phyloP scores from a whole-genome alignment of 1,139 yeast species.

The Saccharomyces pastorianus region DNA sequence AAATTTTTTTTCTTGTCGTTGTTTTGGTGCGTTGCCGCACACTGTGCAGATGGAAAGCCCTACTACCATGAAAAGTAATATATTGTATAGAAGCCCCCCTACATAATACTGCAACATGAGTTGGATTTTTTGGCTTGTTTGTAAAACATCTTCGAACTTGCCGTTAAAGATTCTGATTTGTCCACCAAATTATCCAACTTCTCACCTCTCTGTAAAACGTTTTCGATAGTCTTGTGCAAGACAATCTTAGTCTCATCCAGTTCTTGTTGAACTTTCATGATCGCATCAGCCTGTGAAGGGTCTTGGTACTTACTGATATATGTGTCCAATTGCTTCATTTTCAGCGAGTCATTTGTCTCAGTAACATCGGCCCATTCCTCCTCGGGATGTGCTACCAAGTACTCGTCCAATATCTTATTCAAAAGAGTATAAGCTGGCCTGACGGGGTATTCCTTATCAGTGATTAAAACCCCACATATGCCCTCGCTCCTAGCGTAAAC shows the following conservation, averaged over 20 bases:
- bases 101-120: constrained; percentile 85
- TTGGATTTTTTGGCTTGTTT: constrained; percentile 96
- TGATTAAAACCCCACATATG: constrained; percentile 82
- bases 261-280: constrained; percentile 95
- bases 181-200: constrained; percentile 89
- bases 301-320: constrained; percentile 86
- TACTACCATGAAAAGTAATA: not conserved
- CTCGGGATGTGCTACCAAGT: constrained; percentile 73
- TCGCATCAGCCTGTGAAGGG: constrained; percentile 95
- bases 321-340: constrained; percentile 54
- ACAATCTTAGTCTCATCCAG: constrained; percentile 96
- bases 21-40: not conserved
- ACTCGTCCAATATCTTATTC: constrained; percentile 87
- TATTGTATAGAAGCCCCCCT: constrained; percentile 12
- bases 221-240: constrained; percentile 89
- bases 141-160: constrained; percentile 87
- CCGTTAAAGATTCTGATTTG: constrained; percentile 85
- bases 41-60: not conserved
- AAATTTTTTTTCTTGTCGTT: not conserved
- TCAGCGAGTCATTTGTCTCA: constrained; percentile 43
- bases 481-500: constrained; percentile 89
- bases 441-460: constrained; percentile 93
- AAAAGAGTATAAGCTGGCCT: constrained; percentile 94
- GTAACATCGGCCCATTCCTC: constrained; percentile 55
- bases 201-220: constrained; percentile 92